Percentiles rank a stretch among this genome's conserved stretches.
Evolutionary conservation across 345 rosid genomes (phyloP).

Genomic region (Aquilaria malaccensis): DNA sequence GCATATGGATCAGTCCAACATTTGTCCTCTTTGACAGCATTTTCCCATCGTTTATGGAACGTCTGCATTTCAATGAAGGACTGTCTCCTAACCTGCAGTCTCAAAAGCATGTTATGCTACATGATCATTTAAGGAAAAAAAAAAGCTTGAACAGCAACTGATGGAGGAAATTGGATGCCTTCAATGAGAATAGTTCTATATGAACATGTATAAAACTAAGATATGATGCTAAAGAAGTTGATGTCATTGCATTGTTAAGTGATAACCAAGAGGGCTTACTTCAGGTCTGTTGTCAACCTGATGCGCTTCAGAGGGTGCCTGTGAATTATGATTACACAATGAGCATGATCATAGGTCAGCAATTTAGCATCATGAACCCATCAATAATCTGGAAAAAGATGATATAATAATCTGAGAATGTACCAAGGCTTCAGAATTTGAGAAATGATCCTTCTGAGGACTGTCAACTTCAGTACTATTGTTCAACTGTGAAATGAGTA

Average conservation of each 20-base stretch:
- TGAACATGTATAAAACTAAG: too few species aligned
- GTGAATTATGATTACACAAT: slow-evolving; percentile 2
- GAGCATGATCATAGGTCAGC: slow-evolving; percentile 4
- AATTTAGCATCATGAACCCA: neutral
- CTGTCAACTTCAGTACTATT: slow-evolving; percentile 6
- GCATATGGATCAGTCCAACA: slow-evolving; percentile 86
- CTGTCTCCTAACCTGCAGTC: slow-evolving; percentile 61
- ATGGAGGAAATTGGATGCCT: neutral
- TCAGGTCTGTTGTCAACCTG: slow-evolving; percentile 51
- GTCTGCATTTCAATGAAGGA: slow-evolving; percentile 69
- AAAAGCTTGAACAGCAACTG: too few species aligned
- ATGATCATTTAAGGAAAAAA: neutral
- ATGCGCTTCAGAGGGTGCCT: slow-evolving; percentile 33
- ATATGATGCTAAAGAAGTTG: too few species aligned
- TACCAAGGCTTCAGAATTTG: slow-evolving; percentile 18
- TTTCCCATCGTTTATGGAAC: slow-evolving; percentile 62
- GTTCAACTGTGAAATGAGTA: slow-evolving; percentile 19
- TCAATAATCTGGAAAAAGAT: slow-evolving; percentile 9
- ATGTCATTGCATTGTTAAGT: neutral
- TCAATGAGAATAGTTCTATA: neutral
- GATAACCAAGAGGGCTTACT: slow-evolving; percentile 27
- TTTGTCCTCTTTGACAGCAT: slow-evolving; percentile 47
- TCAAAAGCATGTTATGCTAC: neutral
- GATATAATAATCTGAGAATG: slow-evolving; percentile 6
- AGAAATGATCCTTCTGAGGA: slow-evolving; percentile 8